These are phyloP conservation scores for Calonectria pseudoreteaudii DNA, from an alignment of 2,329 filamentous ascomycete genomes.

Conservation along the genomic window DNA sequence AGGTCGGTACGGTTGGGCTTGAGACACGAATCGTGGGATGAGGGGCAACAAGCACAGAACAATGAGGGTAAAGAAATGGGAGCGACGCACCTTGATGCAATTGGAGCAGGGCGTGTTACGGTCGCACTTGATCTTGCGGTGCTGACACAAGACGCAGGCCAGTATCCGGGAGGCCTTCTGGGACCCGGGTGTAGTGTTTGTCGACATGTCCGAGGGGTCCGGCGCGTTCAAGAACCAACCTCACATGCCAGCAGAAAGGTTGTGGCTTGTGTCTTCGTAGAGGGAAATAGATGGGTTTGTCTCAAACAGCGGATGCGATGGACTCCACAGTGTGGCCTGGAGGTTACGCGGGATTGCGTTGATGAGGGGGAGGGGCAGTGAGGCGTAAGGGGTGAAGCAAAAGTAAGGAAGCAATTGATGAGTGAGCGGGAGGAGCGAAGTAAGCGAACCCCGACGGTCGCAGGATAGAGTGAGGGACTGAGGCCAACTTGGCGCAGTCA, in stretches of 20 bases:
- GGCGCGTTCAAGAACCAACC: conserved; percentile 23
- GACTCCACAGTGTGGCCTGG: conserved; percentile 18
- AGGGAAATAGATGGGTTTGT: neutral
- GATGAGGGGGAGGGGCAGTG: conserved; percentile 24
- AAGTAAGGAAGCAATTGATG: neutral
- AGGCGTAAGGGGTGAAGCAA: conserved; percentile 11
- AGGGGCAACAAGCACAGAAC: neutral
- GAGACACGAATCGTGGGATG: neutral
- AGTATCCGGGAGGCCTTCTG: conserved; percentile 60
- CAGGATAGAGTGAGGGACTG: neutral
- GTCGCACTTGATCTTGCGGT: conserved; percentile 73
- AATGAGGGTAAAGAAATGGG: conserved; percentile 10
- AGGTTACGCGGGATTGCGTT: conserved; percentile 7
- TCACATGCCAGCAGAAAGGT: conserved; percentile 46
- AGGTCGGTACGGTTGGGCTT: neutral
- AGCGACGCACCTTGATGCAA: conserved; percentile 65
- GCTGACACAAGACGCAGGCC: conserved; percentile 69
- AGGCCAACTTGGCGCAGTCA: conserved; percentile 20
- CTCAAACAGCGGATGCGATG: neutral
- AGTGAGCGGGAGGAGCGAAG: conserved; percentile 10
- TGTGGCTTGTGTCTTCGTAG: neutral
- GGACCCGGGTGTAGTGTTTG: conserved; percentile 39
- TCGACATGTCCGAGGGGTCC: conserved; percentile 47
- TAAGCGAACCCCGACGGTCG: neutral
- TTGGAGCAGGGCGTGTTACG: conserved; percentile 70